These are phyloP conservation scores for Tylopilus rubrobrunneus DNA, from an alignment of 768 basidiomycete genomes.

Conservation along the genomic window DNA sequence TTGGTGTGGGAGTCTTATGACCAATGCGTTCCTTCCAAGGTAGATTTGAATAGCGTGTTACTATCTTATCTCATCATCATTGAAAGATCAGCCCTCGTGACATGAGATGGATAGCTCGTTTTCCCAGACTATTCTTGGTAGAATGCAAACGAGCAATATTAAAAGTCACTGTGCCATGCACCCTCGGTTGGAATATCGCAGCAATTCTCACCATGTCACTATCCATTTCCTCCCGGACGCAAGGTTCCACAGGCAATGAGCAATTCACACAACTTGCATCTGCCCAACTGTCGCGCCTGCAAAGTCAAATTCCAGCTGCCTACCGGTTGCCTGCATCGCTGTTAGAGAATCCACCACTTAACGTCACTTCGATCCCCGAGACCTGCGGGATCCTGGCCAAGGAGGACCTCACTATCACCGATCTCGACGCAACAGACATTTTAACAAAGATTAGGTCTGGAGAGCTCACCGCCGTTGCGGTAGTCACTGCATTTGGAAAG, in stretches of 20 bases:
- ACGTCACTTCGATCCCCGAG: constrained; percentile 32
- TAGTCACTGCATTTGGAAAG: constrained; percentile 42
- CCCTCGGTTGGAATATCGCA: background rate
- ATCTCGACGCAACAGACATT: constrained; percentile 35
- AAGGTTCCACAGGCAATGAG: constrained; percentile 21
- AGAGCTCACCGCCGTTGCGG: constrained; percentile 36
- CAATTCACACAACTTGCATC: constrained; percentile 18
- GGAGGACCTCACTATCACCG: constrained; percentile 33
- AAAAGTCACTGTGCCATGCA: background rate
- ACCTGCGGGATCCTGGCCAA: constrained; percentile 30
- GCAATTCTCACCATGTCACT: constrained; percentile 10
- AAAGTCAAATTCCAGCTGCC: constrained; percentile 22
- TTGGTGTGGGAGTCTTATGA: too few species aligned
- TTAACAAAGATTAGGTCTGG: constrained; percentile 26
- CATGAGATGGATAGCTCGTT: too few species aligned
- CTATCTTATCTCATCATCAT: too few species aligned
- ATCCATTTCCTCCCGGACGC: constrained; percentile 16
- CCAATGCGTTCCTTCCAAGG: too few species aligned
- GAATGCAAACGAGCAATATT: too few species aligned
- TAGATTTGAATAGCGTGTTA: too few species aligned
- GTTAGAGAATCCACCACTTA: constrained; percentile 24
- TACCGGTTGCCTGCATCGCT: constrained; percentile 15
- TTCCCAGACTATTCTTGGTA: too few species aligned
- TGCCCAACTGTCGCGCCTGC: constrained; percentile 18
- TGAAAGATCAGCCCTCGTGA: too few species aligned